These are phyloP conservation scores for Zymoseptoria crescenta DNA, from an alignment of 2,329 filamentous ascomycete species.

Conservation along the genomic window DNA sequence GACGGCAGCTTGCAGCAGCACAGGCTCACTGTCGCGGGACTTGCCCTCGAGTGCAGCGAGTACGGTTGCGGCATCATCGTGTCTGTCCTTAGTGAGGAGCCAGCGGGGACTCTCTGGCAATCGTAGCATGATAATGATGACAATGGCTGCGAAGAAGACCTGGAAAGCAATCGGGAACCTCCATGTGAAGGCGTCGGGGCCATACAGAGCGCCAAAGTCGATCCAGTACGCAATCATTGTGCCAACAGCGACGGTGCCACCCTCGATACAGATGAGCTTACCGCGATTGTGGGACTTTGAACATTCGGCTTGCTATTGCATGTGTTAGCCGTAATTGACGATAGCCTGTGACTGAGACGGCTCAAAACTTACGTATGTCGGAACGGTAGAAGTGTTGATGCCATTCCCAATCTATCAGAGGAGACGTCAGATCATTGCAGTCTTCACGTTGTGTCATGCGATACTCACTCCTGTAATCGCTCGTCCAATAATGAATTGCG, in stretches of 20 bases:
- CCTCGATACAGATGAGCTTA: constrained; percentile 54
- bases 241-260: constrained; percentile 45
- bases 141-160: constrained; percentile 41
- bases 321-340: no score
- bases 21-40: constrained; percentile 48
- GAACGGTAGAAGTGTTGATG: constrained; percentile 49
- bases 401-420: constrained; percentile 41
- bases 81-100: constrained; percentile 38
- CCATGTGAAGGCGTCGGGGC: constrained; percentile 35
- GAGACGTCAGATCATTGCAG: constrained; percentile 6
- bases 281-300: constrained; percentile 51
- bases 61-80: constrained; percentile 42
- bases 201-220: constrained; percentile 39
- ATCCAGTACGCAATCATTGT: constrained; percentile 47
- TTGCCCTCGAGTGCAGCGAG: constrained; percentile 44
- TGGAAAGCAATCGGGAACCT: constrained; percentile 49
- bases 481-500: constrained; percentile 48
- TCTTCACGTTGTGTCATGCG: constrained; percentile 1
- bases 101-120: constrained; percentile 41
- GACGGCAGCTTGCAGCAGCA: constrained; percentile 29
- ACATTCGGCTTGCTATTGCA: constrained; percentile 44
- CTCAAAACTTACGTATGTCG: constrained; percentile 31
- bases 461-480: constrained; percentile 38
- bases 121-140: constrained; percentile 36
- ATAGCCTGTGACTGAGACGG: no score